phyloP scores from a whole-genome alignment of 768 basidiomycete species.

The Arthromyces matolae region DNA sequence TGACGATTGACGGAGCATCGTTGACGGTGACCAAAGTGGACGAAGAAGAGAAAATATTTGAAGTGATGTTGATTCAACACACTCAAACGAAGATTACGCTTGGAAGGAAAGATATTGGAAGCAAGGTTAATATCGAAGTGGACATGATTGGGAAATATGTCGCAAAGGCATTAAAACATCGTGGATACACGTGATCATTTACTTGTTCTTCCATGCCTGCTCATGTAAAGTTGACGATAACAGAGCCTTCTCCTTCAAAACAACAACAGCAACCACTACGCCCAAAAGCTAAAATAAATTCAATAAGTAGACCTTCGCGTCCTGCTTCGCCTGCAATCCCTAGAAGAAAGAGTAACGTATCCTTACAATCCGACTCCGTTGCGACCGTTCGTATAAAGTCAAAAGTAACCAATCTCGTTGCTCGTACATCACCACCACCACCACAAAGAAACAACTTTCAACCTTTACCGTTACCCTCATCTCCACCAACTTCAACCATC shows the following conservation, averaged over 20 bases:
- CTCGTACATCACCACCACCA: slow-evolving; percentile 61
- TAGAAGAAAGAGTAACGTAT: slow-evolving; percentile 27
- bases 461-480: slow-evolving; percentile 54
- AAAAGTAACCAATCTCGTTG: slow-evolving; percentile 55
- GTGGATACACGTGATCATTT: too few relatives aligned
- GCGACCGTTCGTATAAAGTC: slow-evolving; percentile 51
- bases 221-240: slow-evolving; percentile 48
- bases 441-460: slow-evolving; percentile 29
- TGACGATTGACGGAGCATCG: slow-evolving; percentile 92
- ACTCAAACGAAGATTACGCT: slow-evolving; percentile 88
- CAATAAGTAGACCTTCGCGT: too few relatives aligned
- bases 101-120: slow-evolving; percentile 66
- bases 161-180: slow-evolving; percentile 74
- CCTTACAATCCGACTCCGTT: slow-evolving; percentile 33
- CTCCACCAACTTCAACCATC: slow-evolving; percentile 66
- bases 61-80: slow-evolving; percentile 94
- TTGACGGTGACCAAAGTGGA: slow-evolving; percentile 84
- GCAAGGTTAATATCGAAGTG: slow-evolving; percentile 90
- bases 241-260: slow-evolving; percentile 27
- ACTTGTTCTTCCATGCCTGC: slow-evolving; percentile 38
- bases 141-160: slow-evolving; percentile 95
- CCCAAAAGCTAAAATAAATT: too few relatives aligned
- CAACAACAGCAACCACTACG: slow-evolving; percentile 22
- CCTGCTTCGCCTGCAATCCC: too few relatives aligned
- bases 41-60: slow-evolving; percentile 60